Evolutionary conservation across 768 basidiomycete genomes (phyloP).

Genomic region (Hericium rajendrae): DNA sequence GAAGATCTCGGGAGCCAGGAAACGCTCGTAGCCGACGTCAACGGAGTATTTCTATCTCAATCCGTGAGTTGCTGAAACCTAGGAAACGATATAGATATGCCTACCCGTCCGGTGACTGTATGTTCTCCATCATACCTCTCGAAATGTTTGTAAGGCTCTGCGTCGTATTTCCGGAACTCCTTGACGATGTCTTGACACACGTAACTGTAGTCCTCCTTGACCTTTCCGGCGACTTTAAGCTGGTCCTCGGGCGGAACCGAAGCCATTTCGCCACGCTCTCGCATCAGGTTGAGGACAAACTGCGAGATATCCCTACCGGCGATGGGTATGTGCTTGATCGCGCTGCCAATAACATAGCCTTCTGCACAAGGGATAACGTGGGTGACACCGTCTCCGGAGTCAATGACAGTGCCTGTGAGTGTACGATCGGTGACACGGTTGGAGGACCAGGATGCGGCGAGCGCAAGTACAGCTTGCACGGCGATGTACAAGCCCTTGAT

Average conservation of each 20-base stretch:
- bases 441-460: constrained; percentile 95
- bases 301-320: constrained; percentile 96
- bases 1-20: constrained; percentile 98
- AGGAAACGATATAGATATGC: constrained; percentile 16
- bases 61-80: neutral
- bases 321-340: constrained; percentile 98
- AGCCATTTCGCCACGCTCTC: constrained; percentile 88
- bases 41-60: constrained; percentile 79
- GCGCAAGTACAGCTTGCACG: constrained; percentile 95
- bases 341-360: constrained; percentile 97
- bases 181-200: constrained; percentile 98
- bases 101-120: constrained; percentile 82
- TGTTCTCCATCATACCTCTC: constrained; percentile 91
- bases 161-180: constrained; percentile 97
- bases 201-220: constrained; percentile 98
- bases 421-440: constrained; percentile 84
- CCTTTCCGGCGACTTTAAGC: constrained; percentile 78
- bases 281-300: constrained; percentile 91
- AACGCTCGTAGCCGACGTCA: constrained; percentile 97
- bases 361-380: constrained; percentile 96
- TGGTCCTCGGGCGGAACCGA: constrained; percentile 95
- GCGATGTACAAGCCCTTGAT: constrained; percentile 98
- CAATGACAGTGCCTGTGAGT: constrained; percentile 94
- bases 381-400: constrained; percentile 98
- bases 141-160: constrained; percentile 92